Evolutionary conservation across 352 stramenopile genomes (phyloP).

Genomic region (Phytophthora melonis): DNA sequence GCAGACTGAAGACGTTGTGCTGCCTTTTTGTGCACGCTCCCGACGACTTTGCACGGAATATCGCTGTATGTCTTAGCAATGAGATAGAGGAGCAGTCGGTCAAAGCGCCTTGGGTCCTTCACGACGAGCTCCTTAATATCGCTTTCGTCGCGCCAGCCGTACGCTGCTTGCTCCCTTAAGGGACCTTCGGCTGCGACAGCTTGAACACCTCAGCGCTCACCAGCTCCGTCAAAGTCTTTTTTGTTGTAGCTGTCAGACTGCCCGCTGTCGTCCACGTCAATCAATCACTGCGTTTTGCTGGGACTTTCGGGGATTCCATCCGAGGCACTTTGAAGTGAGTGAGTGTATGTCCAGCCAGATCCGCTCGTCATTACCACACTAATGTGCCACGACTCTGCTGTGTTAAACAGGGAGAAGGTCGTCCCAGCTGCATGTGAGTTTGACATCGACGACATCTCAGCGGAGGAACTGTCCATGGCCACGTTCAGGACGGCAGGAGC

Average conservation of each 20-base stretch:
- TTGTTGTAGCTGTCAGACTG: too few species aligned
- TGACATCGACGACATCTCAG: constrained; percentile 58
- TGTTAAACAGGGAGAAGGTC: constrained; percentile 50
- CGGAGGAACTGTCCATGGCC: constrained; percentile 45
- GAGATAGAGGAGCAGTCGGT: too few species aligned
- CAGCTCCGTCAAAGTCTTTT: neutral
- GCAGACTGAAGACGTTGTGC: too few species aligned
- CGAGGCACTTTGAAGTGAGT: constrained; percentile 64
- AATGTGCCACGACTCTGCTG: neutral
- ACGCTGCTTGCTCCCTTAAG: too few species aligned
- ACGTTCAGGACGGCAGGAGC: constrained; percentile 45
- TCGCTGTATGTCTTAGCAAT: too few species aligned
- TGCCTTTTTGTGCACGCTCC: too few species aligned
- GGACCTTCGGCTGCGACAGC: neutral
- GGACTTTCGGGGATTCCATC: constrained; percentile 19
- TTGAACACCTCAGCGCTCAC: neutral
- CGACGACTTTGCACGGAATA: too few species aligned
- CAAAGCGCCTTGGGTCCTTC: too few species aligned
- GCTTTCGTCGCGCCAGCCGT: too few species aligned
- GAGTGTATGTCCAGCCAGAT: neutral
- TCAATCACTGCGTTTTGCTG: too few species aligned
- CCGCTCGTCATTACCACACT: neutral
- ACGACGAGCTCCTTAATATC: too few species aligned
- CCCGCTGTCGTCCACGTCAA: too few species aligned
- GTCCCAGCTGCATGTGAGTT: constrained; percentile 68